These are phyloP conservation scores for Cupressus sempervirens DNA, from an alignment of 75 land plant species.

Conservation along the genomic window DNA sequence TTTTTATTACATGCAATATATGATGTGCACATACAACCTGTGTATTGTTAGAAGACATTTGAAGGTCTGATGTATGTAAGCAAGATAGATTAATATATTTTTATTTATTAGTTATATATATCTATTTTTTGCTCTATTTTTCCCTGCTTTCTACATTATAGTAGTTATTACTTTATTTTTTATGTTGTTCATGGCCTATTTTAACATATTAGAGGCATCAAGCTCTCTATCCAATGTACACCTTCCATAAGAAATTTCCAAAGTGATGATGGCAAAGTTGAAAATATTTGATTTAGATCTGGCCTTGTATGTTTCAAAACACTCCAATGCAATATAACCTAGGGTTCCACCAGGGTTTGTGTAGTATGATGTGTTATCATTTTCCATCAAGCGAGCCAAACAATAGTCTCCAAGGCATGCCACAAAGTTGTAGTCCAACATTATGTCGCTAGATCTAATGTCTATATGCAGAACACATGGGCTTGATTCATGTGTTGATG, in stretches of 20 bases:
- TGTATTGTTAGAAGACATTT: no score
- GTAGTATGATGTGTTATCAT: slow-evolving; percentile 14
- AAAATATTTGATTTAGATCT: slow-evolving; percentile 35
- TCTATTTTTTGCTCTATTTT: no score
- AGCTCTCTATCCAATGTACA: no score
- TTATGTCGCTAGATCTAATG: slow-evolving; percentile 19
- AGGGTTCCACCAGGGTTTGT: slow-evolving; percentile 25
- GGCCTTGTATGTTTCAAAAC: slow-evolving; percentile 11
- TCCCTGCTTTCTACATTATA: no score
- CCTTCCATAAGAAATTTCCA: neutral
- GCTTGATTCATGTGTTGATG: slow-evolving; percentile 19
- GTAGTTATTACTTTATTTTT: no score
- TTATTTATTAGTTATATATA: no score
- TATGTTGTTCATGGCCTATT: no score
- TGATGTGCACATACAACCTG: no score
- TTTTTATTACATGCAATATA: no score
- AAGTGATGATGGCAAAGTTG: neutral
- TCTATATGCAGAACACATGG: slow-evolving; percentile 20
- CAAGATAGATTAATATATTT: no score
- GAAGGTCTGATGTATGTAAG: no score
- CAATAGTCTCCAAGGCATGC: slow-evolving; percentile 20
- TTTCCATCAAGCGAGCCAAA: slow-evolving; percentile 16
- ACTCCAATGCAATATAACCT: slow-evolving; percentile 42
- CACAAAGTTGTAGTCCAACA: slow-evolving; percentile 21
- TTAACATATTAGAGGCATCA: no score